Evolutionary conservation across 495 filamentous ascomycete genomes (phyloP), one percentile per base, ranked within the genome.

Genomic region (Talaromyces borbonicus): DNA sequence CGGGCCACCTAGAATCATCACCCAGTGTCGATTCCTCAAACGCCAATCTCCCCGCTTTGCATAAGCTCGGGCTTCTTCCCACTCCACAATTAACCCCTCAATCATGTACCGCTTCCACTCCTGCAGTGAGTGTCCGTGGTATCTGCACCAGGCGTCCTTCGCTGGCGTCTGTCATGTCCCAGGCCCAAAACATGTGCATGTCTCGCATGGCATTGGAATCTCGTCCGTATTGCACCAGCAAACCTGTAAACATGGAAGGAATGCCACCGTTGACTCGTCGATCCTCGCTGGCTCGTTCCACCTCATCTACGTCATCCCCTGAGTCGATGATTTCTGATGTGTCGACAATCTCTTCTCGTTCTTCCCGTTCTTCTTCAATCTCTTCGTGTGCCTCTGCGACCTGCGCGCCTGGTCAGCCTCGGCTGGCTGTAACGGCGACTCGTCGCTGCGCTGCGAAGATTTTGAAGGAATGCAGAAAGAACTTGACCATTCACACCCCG

Each of bases 281-380:
- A 48, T 84, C 84, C 18, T 88, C 87, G 30, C 67, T 86, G 49
- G 84, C 86, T 57, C 84, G 79, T 55, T 82, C 85, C 5, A 72
- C 79, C 49, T 92, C 87, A 2, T 81, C 79, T 23, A 73, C 78
- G 31, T 93, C 87, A 42, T 93, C 87, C 27, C 88, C 88, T 33
- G 88, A 94, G 53, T 93, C 87, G 47, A 90, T 92, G 86, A 68
- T 93, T 19, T 92, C 86, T 38, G 88, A 93, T 63, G 79, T 72
- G 38, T 90, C 84, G 30, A 69, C 73, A 51, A 19, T 69, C 40
- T 71, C 72, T 47, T 72, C 62, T 49, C 78, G 75, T 49, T 75
- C 80, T 47, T 87, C 83, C 52, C 74, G 81, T 47, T 85, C 81
- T 29, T 87, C 82, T 52, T 85, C 83, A 1, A 78, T 84, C 61